Conservation (phyloP, 768 basidiomycete species). For the Lentinula sp. region DNA sequence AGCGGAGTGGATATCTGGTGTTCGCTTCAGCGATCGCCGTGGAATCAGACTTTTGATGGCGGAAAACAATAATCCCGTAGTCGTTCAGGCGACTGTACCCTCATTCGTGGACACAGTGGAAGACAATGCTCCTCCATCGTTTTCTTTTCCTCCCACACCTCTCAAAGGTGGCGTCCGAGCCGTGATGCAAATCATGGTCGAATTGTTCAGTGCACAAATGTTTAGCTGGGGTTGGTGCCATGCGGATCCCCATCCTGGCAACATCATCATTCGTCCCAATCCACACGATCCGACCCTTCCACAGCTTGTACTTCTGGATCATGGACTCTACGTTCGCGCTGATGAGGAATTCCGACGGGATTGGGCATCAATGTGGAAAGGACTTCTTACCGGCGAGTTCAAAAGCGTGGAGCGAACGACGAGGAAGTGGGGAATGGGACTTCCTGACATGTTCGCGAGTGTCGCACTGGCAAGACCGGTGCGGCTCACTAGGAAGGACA, state of each 20-base stretch:
- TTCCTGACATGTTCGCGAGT: constrained; percentile 70
- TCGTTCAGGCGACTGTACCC: constrained; percentile 6
- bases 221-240: constrained; percentile 89
- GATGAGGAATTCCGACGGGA: constrained; percentile 58
- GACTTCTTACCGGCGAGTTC: constrained; percentile 53
- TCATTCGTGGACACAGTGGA: constrained; percentile 1
- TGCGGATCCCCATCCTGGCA: constrained; percentile 73
- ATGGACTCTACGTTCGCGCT: constrained; percentile 75
- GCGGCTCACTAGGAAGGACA: constrained; percentile 29
- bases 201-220: constrained; percentile 84
- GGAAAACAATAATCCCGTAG: constrained; percentile 18
- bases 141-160: constrained; percentile 25
- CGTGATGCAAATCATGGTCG: constrained; percentile 84
- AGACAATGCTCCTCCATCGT: constrained; percentile 12
- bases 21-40: constrained; percentile 61
- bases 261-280: constrained; percentile 66
- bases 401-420: constrained; percentile 45
- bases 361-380: constrained; percentile 76
- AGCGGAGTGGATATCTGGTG: constrained; percentile 81
- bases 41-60: constrained; percentile 58
- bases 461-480: constrained; percentile 66
- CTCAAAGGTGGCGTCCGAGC: constrained; percentile 56
- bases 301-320: constrained; percentile 83
- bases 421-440: constrained; percentile 40
- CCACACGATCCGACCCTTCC: constrained; percentile 37